Base-by-base conservation (phyloP, 2,329 filamentous ascomycete genomes). In the Exophiala sp. region DNA sequence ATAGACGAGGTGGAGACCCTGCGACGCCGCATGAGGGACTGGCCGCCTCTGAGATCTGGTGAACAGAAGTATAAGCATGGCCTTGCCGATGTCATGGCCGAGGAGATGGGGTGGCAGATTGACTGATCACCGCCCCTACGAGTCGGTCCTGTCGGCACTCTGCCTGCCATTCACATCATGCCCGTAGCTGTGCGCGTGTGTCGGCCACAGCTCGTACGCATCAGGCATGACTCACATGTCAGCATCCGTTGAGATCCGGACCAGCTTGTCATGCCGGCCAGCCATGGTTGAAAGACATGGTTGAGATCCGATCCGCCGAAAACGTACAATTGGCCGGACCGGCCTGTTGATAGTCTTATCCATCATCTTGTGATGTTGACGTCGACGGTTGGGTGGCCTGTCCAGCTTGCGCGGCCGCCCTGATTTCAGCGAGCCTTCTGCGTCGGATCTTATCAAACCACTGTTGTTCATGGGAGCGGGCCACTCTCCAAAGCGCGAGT, bases 51-150 rank as follows among this genome's bases (percentile, higher is more conserved):
- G 9, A 70, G 73, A 55, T 70, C 69, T 53, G 69, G 67, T 14
- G 66, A 65, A 22, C 66, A 72, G 56, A 64, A 70, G 45, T 64
- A 66, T 40, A 66, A 68, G 13, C 68, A 61, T 45, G 72, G 73
- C 0, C 60, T 80, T 35, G 70, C 69, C 22, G 70, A 70, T 38
- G 72, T 79, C n/a, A 70, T 80, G 64, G 73, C 76, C 52, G 75
- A 80, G 53, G 77, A 80, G 62, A 71, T 80, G 70, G 75, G 76
- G 3, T 78, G 74, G 60, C 63, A 57, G 30, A 47, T 78, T 58
- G 76, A 78, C 61, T 79, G 34, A 37, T n/a, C 16, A 18, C n/a
- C 13, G 29, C n/a, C n/a, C n/a, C n/a, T n/a, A n/a, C n/a, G 34
- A 19, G 6, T 19, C 34, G 34, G n/a, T n/a, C n/a, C 14, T 34